Conservation (phyloP, 2,329 filamentous ascomycete genomes). For the Rhynchosporium graminicola region DNA sequence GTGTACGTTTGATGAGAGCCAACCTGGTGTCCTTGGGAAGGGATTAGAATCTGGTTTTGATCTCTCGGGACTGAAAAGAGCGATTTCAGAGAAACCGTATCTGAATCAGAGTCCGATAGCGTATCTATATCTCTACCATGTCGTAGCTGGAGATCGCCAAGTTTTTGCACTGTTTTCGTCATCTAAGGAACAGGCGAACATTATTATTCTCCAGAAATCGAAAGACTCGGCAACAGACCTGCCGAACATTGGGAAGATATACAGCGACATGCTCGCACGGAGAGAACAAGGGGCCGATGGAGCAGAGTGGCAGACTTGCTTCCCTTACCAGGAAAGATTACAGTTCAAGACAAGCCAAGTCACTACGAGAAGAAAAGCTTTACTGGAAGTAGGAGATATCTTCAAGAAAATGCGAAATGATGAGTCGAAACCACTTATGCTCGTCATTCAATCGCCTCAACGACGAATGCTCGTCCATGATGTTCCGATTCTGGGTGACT, state of each 20-base stretch:
- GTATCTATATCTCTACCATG: conserved; percentile 92
- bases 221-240: conserved; percentile 78
- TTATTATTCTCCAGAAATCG: conserved; percentile 83
- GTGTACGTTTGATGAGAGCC: conserved; percentile 90
- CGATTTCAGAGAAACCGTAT: conserved; percentile 70
- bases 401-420: conserved; percentile 90
- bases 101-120: conserved; percentile 72
- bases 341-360: conserved; percentile 86
- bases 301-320: conserved; percentile 75
- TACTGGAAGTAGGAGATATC: conserved; percentile 83
- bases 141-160: conserved; percentile 85
- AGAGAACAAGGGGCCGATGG: conserved; percentile 66
- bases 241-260: conserved; percentile 88
- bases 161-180: conserved; percentile 94
- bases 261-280: conserved; percentile 71
- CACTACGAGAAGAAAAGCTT: conserved; percentile 83
- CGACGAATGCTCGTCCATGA: conserved; percentile 79
- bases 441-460: conserved; percentile 90
- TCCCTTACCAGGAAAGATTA: conserved; percentile 83
- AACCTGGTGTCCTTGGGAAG: conserved; percentile 86
- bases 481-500: conserved; percentile 78
- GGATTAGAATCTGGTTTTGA: conserved; percentile 95
- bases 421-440: conserved; percentile 74
- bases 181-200: conserved; percentile 73
- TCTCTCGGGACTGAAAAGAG: conserved; percentile 70